Percentiles rank a stretch among this genome's conserved stretches.
Evolutionary conservation across 306 rosid genomes (phyloP).

Genomic region (Cicer judaicum): DNA sequence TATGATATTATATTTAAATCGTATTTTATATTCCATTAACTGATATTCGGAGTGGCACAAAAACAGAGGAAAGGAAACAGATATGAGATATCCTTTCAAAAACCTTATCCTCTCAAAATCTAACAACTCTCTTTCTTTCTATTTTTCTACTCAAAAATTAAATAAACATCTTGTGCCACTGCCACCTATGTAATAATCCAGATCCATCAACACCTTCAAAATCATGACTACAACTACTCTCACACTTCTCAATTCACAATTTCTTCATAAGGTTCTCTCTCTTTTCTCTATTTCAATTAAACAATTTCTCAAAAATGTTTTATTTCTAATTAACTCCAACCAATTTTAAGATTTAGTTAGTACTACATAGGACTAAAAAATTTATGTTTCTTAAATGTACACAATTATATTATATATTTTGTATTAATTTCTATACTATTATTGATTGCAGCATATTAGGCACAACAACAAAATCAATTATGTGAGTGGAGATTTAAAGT

Average conservation of each 20-base stretch:
- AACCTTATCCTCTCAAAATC: conserved; percentile 27
- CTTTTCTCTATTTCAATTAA: background rate
- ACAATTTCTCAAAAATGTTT: background rate
- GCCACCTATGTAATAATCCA: conserved; percentile 10
- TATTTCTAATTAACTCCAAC: background rate
- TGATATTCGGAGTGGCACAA: background rate
- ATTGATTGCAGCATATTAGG: conserved; percentile 45
- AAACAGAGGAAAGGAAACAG: background rate
- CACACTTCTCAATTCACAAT: conserved; percentile 44
- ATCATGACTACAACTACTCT: conserved; percentile 50
- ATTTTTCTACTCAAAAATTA: conserved; percentile 13
- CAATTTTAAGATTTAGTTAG: background rate
- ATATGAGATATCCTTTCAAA: background rate
- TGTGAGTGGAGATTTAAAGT: conserved; percentile 37
- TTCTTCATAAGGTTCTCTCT: conserved; percentile 56
- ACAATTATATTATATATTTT: background rate
- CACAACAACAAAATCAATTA: conserved; percentile 32
- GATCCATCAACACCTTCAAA: background rate
- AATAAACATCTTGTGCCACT: background rate
- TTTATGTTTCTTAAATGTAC: background rate
- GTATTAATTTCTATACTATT: conserved; percentile 7
- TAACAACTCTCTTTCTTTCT: background rate
- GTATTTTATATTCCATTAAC: too few relatives aligned
- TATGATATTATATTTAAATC: too few relatives aligned
- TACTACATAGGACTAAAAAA: background rate